phyloP scores from a whole-genome alignment of 306 rosid species.

The Medicago lupulina region DNA sequence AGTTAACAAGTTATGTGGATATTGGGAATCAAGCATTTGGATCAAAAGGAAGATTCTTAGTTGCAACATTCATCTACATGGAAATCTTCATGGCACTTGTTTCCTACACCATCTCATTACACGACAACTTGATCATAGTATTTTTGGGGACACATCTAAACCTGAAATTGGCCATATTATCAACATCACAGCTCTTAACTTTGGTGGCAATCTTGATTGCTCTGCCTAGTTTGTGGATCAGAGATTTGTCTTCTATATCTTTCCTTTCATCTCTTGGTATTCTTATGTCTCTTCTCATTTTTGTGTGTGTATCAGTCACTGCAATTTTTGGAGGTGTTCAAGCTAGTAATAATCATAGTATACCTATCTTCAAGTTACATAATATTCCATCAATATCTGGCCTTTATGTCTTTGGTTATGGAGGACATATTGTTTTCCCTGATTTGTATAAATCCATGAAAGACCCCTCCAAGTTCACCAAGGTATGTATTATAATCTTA shows the following conservation, averaged over 20 bases:
- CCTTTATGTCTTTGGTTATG: constrained; percentile 61
- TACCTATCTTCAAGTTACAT: constrained; percentile 56
- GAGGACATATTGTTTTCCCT: constrained; percentile 80
- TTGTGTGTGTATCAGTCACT: constrained; percentile 56
- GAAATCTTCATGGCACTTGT: constrained; percentile 83
- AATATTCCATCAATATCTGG: constrained; percentile 77
- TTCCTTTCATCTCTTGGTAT: constrained; percentile 68
- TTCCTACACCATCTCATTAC: constrained; percentile 82
- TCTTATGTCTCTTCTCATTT: constrained; percentile 66
- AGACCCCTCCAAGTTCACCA: constrained; percentile 82
- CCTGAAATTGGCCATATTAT: constrained; percentile 43
- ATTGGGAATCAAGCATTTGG: constrained; percentile 77
- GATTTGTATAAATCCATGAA: constrained; percentile 75
- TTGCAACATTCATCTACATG: constrained; percentile 55
- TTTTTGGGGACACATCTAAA: constrained; percentile 51
- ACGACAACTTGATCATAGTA: constrained; percentile 62
- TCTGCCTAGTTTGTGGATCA: constrained; percentile 73
- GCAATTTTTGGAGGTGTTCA: constrained; percentile 56
- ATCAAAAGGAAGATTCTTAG: constrained; percentile 57
- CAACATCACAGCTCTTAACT: constrained; percentile 60
- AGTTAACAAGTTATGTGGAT: constrained; percentile 60
- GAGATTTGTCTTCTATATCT: constrained; percentile 69
- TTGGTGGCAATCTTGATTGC: constrained; percentile 57
- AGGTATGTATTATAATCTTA: constrained; percentile 46
- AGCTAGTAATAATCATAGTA: constrained; percentile 42